Conservation (phyloP, 1,139 yeast genomes). For the Yamadazyma triangularis region DNA sequence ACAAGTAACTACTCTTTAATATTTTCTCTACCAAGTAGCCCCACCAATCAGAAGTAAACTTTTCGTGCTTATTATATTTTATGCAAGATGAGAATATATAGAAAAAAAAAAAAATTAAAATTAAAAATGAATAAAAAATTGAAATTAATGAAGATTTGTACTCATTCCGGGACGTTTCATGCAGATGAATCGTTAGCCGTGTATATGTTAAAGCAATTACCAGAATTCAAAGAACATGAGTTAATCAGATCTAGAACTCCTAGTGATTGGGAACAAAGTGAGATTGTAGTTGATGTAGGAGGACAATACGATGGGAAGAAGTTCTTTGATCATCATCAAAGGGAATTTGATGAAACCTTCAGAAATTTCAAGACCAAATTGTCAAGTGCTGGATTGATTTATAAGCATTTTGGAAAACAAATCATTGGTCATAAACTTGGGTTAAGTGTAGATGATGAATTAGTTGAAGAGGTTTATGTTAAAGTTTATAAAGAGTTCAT, state of each 20-base stretch:
- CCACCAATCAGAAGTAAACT: too few species aligned
- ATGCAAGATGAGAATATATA: too few species aligned
- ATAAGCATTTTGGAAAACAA: slow-evolving; percentile 87
- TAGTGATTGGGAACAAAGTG: slow-evolving; percentile 78
- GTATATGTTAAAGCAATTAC: slow-evolving; percentile 71
- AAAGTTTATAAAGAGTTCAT: slow-evolving; percentile 81
- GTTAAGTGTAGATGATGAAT: slow-evolving; percentile 26
- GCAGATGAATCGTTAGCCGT: slow-evolving; percentile 98
- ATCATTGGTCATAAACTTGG: slow-evolving; percentile 50
- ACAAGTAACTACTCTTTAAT: too few species aligned
- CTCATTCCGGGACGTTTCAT: slow-evolving; percentile 93
- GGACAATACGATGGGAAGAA: slow-evolving; percentile 89
- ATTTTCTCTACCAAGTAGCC: too few species aligned
- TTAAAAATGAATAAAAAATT: slow-evolving; percentile 7
- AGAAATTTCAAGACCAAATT: slow-evolving; percentile 57
- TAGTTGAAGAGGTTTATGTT: slow-evolving; percentile 59
- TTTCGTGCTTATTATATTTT: too few species aligned
- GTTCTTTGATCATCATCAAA: slow-evolving; percentile 94
- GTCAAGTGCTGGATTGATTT: slow-evolving; percentile 90
- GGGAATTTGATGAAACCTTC: slow-evolving; percentile 46
- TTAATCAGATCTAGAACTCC: slow-evolving; percentile 83
- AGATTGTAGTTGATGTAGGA: slow-evolving; percentile 90
- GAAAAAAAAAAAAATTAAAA: too few species aligned
- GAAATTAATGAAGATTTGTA: slow-evolving; percentile 57
- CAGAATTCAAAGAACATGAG: slow-evolving; percentile 61